These are phyloP conservation scores for Coniophora puteana DNA, from an alignment of 1,284 basidiomycete species.

Conservation along the genomic window DNA sequence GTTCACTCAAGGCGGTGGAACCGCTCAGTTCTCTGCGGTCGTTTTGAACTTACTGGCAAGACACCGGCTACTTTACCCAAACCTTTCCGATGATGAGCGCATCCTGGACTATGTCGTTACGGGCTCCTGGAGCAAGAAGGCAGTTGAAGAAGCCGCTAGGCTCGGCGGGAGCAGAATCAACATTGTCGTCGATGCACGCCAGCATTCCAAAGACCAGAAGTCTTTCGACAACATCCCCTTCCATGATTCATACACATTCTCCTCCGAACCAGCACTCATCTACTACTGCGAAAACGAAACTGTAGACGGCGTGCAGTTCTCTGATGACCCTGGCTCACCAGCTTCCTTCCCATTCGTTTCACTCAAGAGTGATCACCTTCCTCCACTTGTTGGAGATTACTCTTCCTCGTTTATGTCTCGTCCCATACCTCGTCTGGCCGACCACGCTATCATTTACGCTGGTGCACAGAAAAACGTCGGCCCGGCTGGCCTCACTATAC, in stretches of 20 bases:
- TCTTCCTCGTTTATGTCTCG: slow-evolving; percentile 97
- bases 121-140: slow-evolving; percentile 89
- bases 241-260: slow-evolving; percentile 75
- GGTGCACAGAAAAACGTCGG: slow-evolving; percentile 99
- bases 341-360: slow-evolving; percentile 85
- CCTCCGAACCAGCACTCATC: slow-evolving; percentile 78
- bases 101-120: slow-evolving; percentile 87
- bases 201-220: slow-evolving; percentile 60
- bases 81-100: slow-evolving; percentile 49
- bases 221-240: slow-evolving; percentile 81
- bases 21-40: slow-evolving; percentile 85
- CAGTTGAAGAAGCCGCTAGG: slow-evolving; percentile 76
- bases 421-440: slow-evolving; percentile 84
- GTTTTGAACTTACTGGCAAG: slow-evolving; percentile 86
- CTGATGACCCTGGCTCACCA: slow-evolving; percentile 46
- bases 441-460: slow-evolving; percentile 93
- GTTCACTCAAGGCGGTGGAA: slow-evolving; percentile 91
- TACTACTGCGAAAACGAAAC: slow-evolving; percentile 99
- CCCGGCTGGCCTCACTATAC: slow-evolving; percentile 88
- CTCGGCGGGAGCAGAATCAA: slow-evolving; percentile 58
- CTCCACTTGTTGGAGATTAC: slow-evolving; percentile 93
- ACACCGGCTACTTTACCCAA: slow-evolving; percentile 66
- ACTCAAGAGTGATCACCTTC: slow-evolving; percentile 56
- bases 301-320: slow-evolving; percentile 93
- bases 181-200: slow-evolving; percentile 66